Evolutionary conservation across 2,329 filamentous ascomycete genomes (phyloP).

Genomic region (Colletotrichum chrysophilum): DNA sequence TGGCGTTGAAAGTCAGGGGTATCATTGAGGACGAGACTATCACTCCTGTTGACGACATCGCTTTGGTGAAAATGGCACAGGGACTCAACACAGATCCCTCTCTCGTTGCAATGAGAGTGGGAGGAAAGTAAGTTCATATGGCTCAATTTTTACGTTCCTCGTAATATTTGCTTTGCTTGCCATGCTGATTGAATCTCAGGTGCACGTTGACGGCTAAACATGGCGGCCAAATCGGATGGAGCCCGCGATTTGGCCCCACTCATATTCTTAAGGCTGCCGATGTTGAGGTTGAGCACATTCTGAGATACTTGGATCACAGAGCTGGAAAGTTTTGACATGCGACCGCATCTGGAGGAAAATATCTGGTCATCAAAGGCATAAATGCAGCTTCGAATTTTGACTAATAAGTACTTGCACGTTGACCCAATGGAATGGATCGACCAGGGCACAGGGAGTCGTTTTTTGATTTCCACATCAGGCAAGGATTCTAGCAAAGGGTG

Average conservation of each 20-base stretch:
- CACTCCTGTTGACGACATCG: not conserved
- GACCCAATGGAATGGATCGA: rapidly evolving
- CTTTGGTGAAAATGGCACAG: not conserved
- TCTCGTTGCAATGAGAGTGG: not conserved
- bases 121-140: not conserved
- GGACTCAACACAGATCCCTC: not conserved
- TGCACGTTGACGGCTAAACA: not conserved
- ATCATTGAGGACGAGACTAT: not conserved
- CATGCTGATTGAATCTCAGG: not conserved
- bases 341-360: rapidly evolving
- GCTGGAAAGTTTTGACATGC: not conserved
- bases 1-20: not conserved
- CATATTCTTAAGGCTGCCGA: not conserved
- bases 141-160: not conserved
- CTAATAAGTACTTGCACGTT: not conserved
- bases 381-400: rapidly evolving
- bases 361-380: not conserved
- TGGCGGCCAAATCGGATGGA: not conserved
- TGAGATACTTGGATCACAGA: not conserved
- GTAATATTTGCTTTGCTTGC: rapidly evolving
- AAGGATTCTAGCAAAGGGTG: rapidly evolving
- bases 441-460: not conserved
- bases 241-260: not conserved
- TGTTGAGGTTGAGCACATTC: not conserved
- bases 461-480: not conserved